Conservation (phyloP, 352 stramenopile genomes). For the Globisporangium orthogonon region DNA sequence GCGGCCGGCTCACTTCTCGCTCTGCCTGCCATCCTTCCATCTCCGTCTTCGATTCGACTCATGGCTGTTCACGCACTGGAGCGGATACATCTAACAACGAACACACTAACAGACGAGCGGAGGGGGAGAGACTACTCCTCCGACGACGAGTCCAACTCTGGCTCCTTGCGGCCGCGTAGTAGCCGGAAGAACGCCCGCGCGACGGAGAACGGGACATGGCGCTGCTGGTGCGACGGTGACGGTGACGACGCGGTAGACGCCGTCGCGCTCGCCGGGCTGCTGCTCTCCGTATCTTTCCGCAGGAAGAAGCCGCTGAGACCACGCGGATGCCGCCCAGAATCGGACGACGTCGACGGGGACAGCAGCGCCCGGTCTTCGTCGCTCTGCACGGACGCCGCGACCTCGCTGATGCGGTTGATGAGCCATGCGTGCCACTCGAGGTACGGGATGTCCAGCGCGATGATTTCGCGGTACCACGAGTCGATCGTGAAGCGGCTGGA, state of each 20-base stretch:
- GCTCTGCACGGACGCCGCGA: conserved; percentile 41
- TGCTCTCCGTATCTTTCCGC: conserved; percentile 5
- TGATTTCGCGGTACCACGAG: conserved; percentile 77
- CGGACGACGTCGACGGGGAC: conserved; percentile 6
- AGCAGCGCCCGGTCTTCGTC: conserved; percentile 11
- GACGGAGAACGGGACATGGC: conserved; percentile 48
- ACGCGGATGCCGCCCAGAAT: not conserved
- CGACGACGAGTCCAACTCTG: conserved; percentile 13
- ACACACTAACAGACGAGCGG: not conserved
- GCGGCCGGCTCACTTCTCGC: not conserved
- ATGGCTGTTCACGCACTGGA: not conserved
- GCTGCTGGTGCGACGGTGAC: conserved; percentile 6
- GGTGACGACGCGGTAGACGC: not conserved
- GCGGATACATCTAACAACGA: not conserved
- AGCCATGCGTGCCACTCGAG: conserved; percentile 81
- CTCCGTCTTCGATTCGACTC: not conserved
- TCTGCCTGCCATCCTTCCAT: not conserved
- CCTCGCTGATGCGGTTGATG: conserved; percentile 70
- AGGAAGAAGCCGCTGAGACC: conserved; percentile 8
- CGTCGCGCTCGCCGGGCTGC: not conserved
- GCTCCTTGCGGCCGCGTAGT: conserved; percentile 33
- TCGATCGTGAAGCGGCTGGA: conserved; percentile 82
- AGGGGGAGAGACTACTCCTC: conserved; percentile 6
- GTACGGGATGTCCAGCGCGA: conserved; percentile 64
- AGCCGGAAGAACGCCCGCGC: conserved; percentile 65